phyloP scores from a whole-genome alignment of 1,139 yeast species.

The Zygoascus meyerae region DNA sequence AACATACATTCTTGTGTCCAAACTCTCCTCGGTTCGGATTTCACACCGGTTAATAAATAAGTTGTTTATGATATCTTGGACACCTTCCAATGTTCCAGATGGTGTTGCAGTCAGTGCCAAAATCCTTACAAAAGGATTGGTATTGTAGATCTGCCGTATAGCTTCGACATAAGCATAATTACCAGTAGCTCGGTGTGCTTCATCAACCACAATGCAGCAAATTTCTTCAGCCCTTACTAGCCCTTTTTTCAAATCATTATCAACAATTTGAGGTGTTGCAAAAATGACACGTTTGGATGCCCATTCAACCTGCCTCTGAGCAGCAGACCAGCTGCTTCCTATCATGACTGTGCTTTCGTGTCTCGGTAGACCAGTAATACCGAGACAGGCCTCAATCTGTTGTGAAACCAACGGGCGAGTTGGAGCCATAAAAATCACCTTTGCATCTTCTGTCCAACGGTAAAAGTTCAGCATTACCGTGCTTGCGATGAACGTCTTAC shows the following conservation, averaged over 20 bases:
- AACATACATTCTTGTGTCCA: slow-evolving; percentile 75
- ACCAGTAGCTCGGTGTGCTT: slow-evolving; percentile 92
- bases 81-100: slow-evolving; percentile 78
- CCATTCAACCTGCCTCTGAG: slow-evolving; percentile 65
- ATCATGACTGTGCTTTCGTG: slow-evolving; percentile 73
- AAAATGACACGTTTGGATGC: slow-evolving; percentile 70
- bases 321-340: slow-evolving; percentile 39
- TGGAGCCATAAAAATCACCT: slow-evolving; percentile 92
- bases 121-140: slow-evolving; percentile 62
- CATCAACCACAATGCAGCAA: slow-evolving; percentile 79
- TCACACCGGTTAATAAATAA: slow-evolving; percentile 72
- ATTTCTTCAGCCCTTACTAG: slow-evolving; percentile 67
- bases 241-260: slow-evolving; percentile 77
- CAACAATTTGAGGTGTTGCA: slow-evolving; percentile 95
- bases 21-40: slow-evolving; percentile 76
- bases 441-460: slow-evolving; percentile 73
- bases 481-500: slow-evolving; percentile 94
- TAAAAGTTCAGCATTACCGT: slow-evolving; percentile 87
- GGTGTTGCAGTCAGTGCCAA: slow-evolving; percentile 96
- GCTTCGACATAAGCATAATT: slow-evolving; percentile 85
- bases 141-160: slow-evolving; percentile 56
- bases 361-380: slow-evolving; percentile 77
- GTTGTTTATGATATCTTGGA: slow-evolving; percentile 75
- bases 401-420: slow-evolving; percentile 97
- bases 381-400: slow-evolving; percentile 89